These are phyloP conservation scores for Platanus orientalis DNA, from an alignment of 164 flowering plant species.

Conservation along the genomic window DNA sequence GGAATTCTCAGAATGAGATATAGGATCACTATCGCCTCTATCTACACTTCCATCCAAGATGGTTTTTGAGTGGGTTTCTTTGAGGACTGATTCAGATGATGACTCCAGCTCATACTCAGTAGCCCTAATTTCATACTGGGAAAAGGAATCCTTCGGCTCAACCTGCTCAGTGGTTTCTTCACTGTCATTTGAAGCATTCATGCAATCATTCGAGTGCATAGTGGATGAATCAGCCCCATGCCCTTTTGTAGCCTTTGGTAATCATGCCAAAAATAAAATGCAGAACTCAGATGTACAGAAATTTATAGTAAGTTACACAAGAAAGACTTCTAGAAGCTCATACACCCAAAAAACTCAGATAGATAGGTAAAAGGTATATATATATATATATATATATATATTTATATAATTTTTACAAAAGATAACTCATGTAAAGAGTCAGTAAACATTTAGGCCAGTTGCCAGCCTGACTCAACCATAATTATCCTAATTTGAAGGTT, in stretches of 20 bases:
- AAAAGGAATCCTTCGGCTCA: constrained; percentile 7
- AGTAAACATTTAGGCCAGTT: no score
- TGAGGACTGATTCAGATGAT: constrained; percentile 12
- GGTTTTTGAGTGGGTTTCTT: constrained; percentile 8
- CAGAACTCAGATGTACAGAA: constrained; percentile 7
- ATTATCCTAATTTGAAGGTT: no score
- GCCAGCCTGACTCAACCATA: no score
- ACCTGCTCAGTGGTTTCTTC: constrained; percentile 17
- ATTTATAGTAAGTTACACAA: no score
- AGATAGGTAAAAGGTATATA: no score
- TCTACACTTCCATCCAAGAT: constrained; percentile 7
- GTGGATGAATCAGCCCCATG: constrained; percentile 18
- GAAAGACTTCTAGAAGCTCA: no score
- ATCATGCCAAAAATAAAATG: constrained; percentile 17
- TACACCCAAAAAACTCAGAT: no score
- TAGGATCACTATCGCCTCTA: constrained; percentile 8
- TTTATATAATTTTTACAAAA: no score
- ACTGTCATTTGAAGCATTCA: constrained; percentile 14
- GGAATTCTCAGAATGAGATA: constrained; percentile 10
- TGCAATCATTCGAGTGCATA: constrained; percentile 10
- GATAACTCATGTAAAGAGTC: no score
- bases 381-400: no score
- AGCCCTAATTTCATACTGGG: constrained; percentile 11
- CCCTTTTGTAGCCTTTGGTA: constrained; percentile 24
- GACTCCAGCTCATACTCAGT: constrained; percentile 14